Percentiles rank a stretch among this genome's conserved stretches.
phyloP scores from a whole-genome alignment of 169 alveolate species.

The Cryptosporidium muris region DNA sequence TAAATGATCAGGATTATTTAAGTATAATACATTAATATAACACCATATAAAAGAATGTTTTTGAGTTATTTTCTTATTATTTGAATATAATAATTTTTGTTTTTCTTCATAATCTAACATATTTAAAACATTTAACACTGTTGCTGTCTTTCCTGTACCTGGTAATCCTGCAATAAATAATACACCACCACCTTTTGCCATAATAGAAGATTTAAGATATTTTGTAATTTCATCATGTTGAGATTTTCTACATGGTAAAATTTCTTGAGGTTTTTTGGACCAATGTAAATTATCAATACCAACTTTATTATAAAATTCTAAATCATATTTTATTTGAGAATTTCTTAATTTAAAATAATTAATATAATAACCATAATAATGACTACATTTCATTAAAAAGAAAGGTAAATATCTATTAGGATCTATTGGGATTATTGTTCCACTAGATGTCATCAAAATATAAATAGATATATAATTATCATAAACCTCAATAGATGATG shows the following conservation, averaged over 20 bases:
- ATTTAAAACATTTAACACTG: conserved; percentile 71
- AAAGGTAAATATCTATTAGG: conserved; percentile 12
- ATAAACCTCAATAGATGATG: conserved; percentile 34
- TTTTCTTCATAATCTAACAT: conserved; percentile 41
- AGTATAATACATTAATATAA: conserved; percentile 76
- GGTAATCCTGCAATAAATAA: conserved; percentile 81
- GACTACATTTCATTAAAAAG: conserved; percentile 44
- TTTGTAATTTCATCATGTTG: conserved; percentile 71
- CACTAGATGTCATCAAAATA: conserved; percentile 28
- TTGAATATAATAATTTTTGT: conserved; percentile 15
- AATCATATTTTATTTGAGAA: not conserved
- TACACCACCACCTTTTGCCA: conserved; percentile 73
- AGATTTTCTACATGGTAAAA: conserved; percentile 77
- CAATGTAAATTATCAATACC: conserved; percentile 30
- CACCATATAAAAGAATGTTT: conserved; percentile 17
- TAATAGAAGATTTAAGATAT: conserved; percentile 61
- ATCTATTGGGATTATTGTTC: conserved; percentile 49
- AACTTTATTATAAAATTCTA: not conserved
- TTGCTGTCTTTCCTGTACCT: conserved; percentile 83
- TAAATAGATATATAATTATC: conserved; percentile 31
- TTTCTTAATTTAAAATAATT: not conserved
- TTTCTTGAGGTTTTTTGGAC: conserved; percentile 25
- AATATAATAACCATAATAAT: conserved; percentile 32
- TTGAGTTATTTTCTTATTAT: conserved; percentile 26
- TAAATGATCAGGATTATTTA: conserved; percentile 75